Evolutionary conservation across 176 grass and related monocot species (phyloP).

Genomic region (Bromus sterilis): DNA sequence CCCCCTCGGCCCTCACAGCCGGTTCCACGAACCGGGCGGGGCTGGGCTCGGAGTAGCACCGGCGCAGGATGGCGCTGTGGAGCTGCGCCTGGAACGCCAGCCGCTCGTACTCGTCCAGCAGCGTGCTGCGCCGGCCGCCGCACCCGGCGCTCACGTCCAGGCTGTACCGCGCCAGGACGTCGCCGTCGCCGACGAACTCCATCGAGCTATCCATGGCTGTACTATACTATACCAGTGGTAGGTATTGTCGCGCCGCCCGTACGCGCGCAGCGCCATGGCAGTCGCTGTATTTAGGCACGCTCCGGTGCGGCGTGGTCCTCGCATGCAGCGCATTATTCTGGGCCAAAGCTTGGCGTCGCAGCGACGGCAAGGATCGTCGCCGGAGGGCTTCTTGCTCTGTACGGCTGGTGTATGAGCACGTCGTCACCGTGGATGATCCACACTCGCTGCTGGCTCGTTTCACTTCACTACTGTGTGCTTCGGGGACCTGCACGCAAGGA

Average conservation of each 20-base stretch:
- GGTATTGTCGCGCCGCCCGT: neutral
- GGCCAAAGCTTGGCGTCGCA: conserved; percentile 40
- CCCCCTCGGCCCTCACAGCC: neutral
- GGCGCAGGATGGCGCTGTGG: conserved; percentile 61
- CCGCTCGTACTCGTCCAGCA: conserved; percentile 80
- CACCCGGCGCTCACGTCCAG: conserved; percentile 51
- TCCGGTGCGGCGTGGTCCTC: neutral
- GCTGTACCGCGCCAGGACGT: conserved; percentile 33
- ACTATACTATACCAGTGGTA: neutral
- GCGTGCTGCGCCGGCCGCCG: conserved; percentile 41
- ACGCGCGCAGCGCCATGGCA: neutral
- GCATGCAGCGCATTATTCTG: conserved; percentile 12
- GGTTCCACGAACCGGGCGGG: conserved; percentile 20
- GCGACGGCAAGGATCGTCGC: conserved; percentile 45
- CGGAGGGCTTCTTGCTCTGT: conserved; percentile 8
- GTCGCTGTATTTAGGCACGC: conserved; percentile 15
- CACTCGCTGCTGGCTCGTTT: neutral
- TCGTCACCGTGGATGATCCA: too few relatives aligned
- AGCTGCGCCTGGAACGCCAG: conserved; percentile 58
- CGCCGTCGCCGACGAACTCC: neutral
- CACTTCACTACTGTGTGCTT: neutral
- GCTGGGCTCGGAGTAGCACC: conserved; percentile 71
- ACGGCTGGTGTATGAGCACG: neutral
- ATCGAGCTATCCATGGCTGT: neutral
- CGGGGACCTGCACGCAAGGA: conserved; percentile 9